Evolutionary conservation across 1,139 yeast species (phyloP), one percentile per base, ranked within the genome.

Genomic region (Taphrina populina): DNA sequence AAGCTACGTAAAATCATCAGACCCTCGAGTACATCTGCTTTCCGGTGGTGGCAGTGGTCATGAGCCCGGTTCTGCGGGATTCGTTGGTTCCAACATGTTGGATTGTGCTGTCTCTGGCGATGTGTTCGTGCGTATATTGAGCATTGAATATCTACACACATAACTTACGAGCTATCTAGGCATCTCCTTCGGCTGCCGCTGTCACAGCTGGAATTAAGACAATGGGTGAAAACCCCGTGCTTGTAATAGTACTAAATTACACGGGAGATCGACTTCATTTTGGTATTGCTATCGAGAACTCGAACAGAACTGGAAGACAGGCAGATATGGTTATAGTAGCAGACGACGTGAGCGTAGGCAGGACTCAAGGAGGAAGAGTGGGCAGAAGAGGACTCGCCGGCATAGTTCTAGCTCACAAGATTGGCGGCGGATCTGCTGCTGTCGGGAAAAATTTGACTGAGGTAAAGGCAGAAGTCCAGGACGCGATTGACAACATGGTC

Each of bases 41-140:
- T 82, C 95, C 44, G 96, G 96, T 58, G 97, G 97, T 56, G 97
- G 97, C 27, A 82, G 92, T 7, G 97, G 97, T 34, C 97, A 90
- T 67, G 96, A 90, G 70, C 96, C 96, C 27, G 76, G 90, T 6
- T 96, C 88, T 66, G 92, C 86, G 3, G 96, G 96, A 0, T 88
- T 81, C 67, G 92, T 90, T 11, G 96, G 96, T 4, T 76, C 78
- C 24, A 92, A 92, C 53, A 73, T 84, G 65, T 70, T 90, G 40
- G 88, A 85, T 64, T 95, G 84, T 34, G 96, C 95, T 1, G 95
- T 88, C 6, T 81, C 88, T 55, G 96, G 97, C 30, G 80, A 84
- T 40, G 77, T 87, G 17, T 90, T 90, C 73, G 96, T 96, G 0
- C 86, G 95, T 19, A 96, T 96, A 1, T 83, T 94, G 4, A 86